Evolutionary conservation across 768 basidiomycete species (phyloP).

Genomic region (Termitomyces sp.): DNA sequence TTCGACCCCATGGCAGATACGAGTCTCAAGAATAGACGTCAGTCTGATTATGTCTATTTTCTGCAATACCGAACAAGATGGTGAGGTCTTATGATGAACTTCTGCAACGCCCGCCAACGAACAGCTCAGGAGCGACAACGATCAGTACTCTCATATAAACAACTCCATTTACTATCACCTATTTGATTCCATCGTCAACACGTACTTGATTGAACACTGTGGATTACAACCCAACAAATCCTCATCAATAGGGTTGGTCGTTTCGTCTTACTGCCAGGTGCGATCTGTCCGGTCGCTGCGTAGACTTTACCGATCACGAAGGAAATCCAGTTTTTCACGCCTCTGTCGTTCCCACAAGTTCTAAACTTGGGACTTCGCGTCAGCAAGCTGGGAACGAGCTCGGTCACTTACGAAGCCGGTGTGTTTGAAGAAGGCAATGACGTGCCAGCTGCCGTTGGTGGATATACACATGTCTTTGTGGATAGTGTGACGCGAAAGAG

Average conservation of each 20-base stretch:
- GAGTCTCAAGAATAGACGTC: constrained; percentile 32
- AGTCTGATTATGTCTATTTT: constrained; percentile 53
- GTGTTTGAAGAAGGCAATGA: constrained; percentile 53
- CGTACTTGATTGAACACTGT: constrained; percentile 67
- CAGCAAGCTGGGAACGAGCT: constrained; percentile 62
- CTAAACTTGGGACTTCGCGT: constrained; percentile 70
- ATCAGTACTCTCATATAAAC: constrained; percentile 80
- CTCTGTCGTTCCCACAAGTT: constrained; percentile 67
- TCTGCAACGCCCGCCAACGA: not conserved
- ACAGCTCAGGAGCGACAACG: constrained; percentile 70
- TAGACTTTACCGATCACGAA: not conserved
- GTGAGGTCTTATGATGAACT: constrained; percentile 27
- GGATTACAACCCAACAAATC: constrained; percentile 46
- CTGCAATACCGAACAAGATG: constrained; percentile 66
- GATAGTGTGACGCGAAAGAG: constrained; percentile 54
- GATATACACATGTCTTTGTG: constrained; percentile 85
- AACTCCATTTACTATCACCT: constrained; percentile 78
- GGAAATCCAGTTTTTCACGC: constrained; percentile 54
- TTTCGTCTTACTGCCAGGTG: constrained; percentile 71
- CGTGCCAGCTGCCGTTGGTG: constrained; percentile 39
- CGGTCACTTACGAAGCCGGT: constrained; percentile 75
- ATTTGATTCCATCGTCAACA: constrained; percentile 79
- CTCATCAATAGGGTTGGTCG: constrained; percentile 65
- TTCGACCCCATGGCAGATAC: constrained; percentile 2
- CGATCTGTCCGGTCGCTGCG: not conserved